phyloP scores from a whole-genome alignment of 148 eudicot genomes.

The Vaccinium darrowii region DNA sequence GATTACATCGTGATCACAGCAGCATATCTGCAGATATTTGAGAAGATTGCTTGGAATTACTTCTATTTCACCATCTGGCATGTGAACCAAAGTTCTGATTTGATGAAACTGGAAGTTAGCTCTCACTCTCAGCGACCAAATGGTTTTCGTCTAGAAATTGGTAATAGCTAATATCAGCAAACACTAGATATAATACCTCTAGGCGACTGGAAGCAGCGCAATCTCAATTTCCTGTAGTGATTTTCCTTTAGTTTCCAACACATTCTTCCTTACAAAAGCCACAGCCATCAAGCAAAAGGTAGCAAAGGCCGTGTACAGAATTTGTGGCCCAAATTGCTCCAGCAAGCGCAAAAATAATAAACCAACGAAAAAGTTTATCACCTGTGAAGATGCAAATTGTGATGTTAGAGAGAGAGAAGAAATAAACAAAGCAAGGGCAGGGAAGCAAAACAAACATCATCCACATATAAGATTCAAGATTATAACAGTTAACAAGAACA shows the following conservation, averaged over 20 bases:
- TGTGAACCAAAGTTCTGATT: background rate
- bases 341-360: constrained; percentile 86
- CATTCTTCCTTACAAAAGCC: constrained; percentile 75
- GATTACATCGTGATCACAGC: background rate
- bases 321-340: constrained; percentile 68
- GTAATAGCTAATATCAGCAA: background rate
- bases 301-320: constrained; percentile 73
- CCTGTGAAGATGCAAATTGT: constrained; percentile 40
- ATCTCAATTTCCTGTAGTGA: constrained; percentile 96
- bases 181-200: constrained; percentile 28
- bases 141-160: background rate
- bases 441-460: background rate
- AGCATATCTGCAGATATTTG: background rate
- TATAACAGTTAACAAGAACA: background rate
- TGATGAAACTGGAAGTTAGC: background rate
- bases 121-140: background rate
- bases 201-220: constrained; percentile 70
- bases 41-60: background rate
- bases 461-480: background rate
- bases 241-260: constrained; percentile 94
- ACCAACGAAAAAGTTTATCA: constrained; percentile 82
- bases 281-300: constrained; percentile 80
- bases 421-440: background rate
- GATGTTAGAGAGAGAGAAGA: background rate
- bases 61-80: background rate